A percentile compares a stretch with the other conserved stretches of the same genome.
These are phyloP conservation scores for Cercospora sesami DNA, from an alignment of 2,329 filamentous ascomycete genomes.

Conservation along the genomic window DNA sequence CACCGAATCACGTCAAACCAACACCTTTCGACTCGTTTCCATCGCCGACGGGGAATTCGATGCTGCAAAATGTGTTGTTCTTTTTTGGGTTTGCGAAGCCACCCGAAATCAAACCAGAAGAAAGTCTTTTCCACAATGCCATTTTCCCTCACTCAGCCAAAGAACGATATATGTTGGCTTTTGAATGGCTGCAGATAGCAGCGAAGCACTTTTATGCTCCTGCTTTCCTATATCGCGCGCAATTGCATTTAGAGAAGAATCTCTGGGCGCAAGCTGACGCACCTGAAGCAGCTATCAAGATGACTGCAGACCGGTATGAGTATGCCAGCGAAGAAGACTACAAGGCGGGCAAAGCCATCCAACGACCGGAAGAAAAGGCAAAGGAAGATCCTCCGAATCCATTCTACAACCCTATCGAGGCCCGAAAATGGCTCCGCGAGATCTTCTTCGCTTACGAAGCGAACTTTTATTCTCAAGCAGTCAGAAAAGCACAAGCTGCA, in stretches of 20 bases:
- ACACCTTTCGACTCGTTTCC: slow-evolving; percentile 39
- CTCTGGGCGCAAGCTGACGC: slow-evolving; percentile 30
- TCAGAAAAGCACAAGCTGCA: not conserved
- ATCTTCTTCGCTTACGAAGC: slow-evolving; percentile 32
- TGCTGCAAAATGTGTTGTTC: not conserved
- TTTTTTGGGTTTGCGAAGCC: slow-evolving; percentile 14
- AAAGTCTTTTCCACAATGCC: slow-evolving; percentile 33
- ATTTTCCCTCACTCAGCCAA: slow-evolving; percentile 31
- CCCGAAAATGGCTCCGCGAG: slow-evolving; percentile 27
- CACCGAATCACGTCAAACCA: slow-evolving; percentile 37
- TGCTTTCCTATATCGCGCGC: slow-evolving; percentile 32
- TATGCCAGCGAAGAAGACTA: slow-evolving; percentile 30
- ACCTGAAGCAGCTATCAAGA: slow-evolving; percentile 27
- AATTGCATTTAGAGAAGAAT: slow-evolving; percentile 29
- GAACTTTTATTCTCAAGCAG: slow-evolving; percentile 6
- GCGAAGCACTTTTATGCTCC: slow-evolving; percentile 30
- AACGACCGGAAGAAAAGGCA: slow-evolving; percentile 12
- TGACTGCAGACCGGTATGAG: slow-evolving; percentile 31
- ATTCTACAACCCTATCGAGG: slow-evolving; percentile 26
- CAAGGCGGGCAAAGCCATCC: slow-evolving; percentile 11
- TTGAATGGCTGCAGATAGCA: slow-evolving; percentile 34
- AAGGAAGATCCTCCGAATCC: slow-evolving; percentile 28
- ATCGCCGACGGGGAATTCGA: not conserved
- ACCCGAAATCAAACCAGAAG: slow-evolving; percentile 15
- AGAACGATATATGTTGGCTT: slow-evolving; percentile 31